These are phyloP conservation scores for Tetrahymena borealis DNA, from an alignment of 73 alveolate genomes.

Conservation along the genomic window DNA sequence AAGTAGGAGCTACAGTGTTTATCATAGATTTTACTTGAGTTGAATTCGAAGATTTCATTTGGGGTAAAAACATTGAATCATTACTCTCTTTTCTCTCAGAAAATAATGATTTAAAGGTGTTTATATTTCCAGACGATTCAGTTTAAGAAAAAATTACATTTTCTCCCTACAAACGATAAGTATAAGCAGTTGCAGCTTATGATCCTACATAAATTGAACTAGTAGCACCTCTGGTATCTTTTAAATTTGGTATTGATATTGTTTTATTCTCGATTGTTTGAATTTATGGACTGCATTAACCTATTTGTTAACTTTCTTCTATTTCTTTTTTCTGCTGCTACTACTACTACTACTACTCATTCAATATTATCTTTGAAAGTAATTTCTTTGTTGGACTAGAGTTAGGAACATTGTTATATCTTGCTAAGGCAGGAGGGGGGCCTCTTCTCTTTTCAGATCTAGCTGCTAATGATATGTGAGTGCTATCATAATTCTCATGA, in stretches of 20 bases:
- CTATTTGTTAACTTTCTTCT: neutral
- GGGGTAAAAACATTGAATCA: neutral
- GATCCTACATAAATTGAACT: neutral
- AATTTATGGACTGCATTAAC: neutral
- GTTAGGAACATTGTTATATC: neutral
- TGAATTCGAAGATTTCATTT: neutral
- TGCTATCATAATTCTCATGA: neutral
- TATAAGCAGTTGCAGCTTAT: neutral
- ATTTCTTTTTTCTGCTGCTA: neutral
- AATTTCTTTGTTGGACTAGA: neutral
- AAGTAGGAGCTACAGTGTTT: too few species aligned
- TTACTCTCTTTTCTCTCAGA: neutral
- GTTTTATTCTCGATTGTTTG: neutral
- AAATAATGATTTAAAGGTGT: neutral
- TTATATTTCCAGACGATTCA: neutral
- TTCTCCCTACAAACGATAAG: neutral
- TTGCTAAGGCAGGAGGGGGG: neutral
- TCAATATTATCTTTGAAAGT: neutral
- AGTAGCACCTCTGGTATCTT: neutral
- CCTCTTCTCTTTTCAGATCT: constrained; percentile 1
- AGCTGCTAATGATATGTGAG: neutral
- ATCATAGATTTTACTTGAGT: neutral
- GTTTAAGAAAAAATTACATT: neutral
- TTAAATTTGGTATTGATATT: neutral
- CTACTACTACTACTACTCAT: neutral